phyloP scores from a whole-genome alignment of 2,329 filamentous ascomycete genomes.

The Colletotrichum caudatum region DNA sequence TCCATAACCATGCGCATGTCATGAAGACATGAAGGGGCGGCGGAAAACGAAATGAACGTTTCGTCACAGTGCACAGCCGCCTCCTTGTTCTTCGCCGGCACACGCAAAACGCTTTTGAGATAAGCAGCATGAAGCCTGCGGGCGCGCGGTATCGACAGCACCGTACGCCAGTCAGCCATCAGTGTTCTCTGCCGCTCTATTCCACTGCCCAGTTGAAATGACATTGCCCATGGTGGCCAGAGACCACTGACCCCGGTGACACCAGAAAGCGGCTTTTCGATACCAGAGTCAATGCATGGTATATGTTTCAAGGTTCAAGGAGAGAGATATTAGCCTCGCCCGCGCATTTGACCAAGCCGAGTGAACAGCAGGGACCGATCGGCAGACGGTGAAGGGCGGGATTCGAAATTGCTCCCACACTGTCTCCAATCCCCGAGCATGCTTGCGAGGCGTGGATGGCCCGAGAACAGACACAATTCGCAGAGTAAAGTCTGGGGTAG shows the following conservation, averaged over 20 bases:
- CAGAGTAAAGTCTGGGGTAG: constrained; percentile 39
- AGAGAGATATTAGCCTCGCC: neutral
- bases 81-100: too few relatives aligned
- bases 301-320: neutral
- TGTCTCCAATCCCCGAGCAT: constrained; percentile 35
- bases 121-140: constrained; percentile 29
- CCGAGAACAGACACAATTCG: constrained; percentile 31
- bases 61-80: too few relatives aligned
- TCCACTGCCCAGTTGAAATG: neutral
- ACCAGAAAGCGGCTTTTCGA: constrained; percentile 3
- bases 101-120: constrained; percentile 17
- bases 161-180: neutral
- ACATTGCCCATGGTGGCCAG: neutral
- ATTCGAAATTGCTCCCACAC: constrained; percentile 28
- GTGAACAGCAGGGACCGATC: constrained; percentile 19
- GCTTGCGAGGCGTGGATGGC: constrained; percentile 36
- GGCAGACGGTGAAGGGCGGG: constrained; percentile 12
- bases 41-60: too few relatives aligned
- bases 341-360: constrained; percentile 12
- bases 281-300: constrained; percentile 18
- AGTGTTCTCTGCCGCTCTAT: neutral
- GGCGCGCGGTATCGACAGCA: constrained; percentile 20
- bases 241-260: neutral
- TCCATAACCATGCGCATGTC: too few relatives aligned
- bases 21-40: too few relatives aligned